A percentile compares a stretch with the other conserved stretches of the same genome.
Evolutionary conservation across 495 filamentous ascomycete species (phyloP).

Genomic region (Trichoderma gamsii): DNA sequence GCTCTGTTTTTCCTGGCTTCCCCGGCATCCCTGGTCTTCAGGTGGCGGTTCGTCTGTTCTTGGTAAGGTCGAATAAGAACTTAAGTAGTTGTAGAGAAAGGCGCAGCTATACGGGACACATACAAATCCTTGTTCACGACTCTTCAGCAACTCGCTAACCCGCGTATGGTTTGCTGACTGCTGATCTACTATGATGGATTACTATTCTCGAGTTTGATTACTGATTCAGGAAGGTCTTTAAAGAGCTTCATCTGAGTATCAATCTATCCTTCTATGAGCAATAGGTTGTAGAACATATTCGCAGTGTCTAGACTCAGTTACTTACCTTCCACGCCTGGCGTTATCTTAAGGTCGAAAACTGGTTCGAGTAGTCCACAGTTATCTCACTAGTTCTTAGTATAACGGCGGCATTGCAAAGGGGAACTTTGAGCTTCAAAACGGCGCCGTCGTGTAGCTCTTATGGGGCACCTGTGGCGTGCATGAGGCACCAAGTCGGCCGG

Average conservation of each 20-base stretch:
- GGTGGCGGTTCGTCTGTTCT: neutral
- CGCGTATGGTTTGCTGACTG: neutral
- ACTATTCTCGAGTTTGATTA: too few species aligned
- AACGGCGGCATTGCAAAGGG: neutral
- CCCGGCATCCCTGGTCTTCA: neutral
- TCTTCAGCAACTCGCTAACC: slow-evolving; percentile 3
- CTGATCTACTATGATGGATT: neutral
- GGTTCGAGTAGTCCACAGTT: too few species aligned
- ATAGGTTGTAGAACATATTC: too few species aligned
- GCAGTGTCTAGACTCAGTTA: too few species aligned
- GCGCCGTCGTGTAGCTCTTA: neutral
- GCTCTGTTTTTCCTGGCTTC: neutral
- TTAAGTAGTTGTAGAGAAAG: neutral
- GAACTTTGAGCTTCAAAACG: too few species aligned
- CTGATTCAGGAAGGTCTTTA: too few species aligned
- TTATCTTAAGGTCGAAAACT: too few species aligned
- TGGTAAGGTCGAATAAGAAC: neutral
- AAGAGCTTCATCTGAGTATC: too few species aligned
- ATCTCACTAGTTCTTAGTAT: too few species aligned
- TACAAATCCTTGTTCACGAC: neutral
- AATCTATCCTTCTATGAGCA: too few species aligned
- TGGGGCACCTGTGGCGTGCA: neutral
- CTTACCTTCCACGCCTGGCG: too few species aligned
- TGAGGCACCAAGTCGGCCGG: neutral
- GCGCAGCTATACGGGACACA: too few species aligned